Conservation (phyloP, 1,139 yeast genomes). For the Diutina scorzettiae region DNA sequence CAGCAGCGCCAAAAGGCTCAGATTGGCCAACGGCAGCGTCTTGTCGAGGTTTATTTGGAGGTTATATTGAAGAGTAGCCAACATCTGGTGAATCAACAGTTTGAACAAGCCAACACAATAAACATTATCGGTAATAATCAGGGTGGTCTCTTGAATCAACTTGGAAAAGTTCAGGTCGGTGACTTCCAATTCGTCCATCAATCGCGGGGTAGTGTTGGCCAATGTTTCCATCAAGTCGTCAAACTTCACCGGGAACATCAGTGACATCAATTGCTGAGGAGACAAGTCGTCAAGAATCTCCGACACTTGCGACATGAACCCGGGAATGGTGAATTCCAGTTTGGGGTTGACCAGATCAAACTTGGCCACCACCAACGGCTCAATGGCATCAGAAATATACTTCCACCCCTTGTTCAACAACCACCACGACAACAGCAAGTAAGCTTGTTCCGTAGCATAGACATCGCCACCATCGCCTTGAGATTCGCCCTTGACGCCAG, state of each 20-base stretch:
- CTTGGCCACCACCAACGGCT: conserved; percentile 43
- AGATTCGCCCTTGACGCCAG: conserved; percentile 18
- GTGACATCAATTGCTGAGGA: conserved; percentile 15
- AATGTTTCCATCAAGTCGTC: conserved; percentile 33
- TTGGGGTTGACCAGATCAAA: conserved; percentile 62
- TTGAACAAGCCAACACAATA: conserved; percentile 2
- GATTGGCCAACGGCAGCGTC: not conserved
- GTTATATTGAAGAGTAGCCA: conserved; percentile 5
- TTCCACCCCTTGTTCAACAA: conserved; percentile 78
- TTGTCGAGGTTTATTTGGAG: conserved; percentile 1
- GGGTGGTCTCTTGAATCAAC: conserved; percentile 33
- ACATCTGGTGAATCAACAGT: conserved; percentile 5
- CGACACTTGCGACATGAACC: conserved; percentile 28
- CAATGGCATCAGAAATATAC: conserved; percentile 41
- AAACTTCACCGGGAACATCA: conserved; percentile 28
- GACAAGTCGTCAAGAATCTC: conserved; percentile 13
- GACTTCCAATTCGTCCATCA: conserved; percentile 25
- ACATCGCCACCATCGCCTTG: conserved; percentile 12
- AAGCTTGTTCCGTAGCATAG: conserved; percentile 64
- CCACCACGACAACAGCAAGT: conserved; percentile 91
- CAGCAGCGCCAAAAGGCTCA: conserved; percentile 3
- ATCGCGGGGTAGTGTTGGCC: conserved; percentile 33
- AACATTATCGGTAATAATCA: conserved; percentile 19
- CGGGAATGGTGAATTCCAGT: conserved; percentile 50
- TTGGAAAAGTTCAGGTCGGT: conserved; percentile 32